Evolutionary conservation across 331 rosid species (phyloP).

Genomic region (Spiraea crenata): DNA sequence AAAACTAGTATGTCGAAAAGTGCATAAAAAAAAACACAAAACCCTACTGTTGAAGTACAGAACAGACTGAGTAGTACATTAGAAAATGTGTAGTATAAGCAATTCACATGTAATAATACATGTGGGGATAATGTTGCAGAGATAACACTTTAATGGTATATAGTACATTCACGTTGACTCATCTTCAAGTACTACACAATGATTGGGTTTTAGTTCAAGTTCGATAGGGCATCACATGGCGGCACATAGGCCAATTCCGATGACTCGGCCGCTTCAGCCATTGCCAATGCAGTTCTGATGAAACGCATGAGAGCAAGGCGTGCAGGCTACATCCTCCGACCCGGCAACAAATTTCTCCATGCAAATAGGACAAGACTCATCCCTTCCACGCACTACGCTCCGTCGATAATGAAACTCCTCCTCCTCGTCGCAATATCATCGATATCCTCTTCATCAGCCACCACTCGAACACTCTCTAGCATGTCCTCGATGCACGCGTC

Average conservation of each 20-base stretch:
- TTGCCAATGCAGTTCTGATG: background rate
- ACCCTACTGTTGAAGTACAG: no score
- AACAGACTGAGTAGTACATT: no score
- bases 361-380: constrained; percentile 2
- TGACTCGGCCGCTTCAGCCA: background rate
- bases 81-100: no score
- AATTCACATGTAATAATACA: no score
- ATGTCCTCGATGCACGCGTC: background rate
- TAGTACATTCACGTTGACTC: no score
- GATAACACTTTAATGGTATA: no score
- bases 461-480: background rate
- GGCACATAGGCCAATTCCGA: background rate
- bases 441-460: background rate
- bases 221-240: background rate
- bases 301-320: background rate
- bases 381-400: background rate
- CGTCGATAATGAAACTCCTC: background rate
- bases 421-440: background rate
- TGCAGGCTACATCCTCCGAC: background rate
- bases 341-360: background rate
- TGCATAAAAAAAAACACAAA: no score
- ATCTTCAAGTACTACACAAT: no score
- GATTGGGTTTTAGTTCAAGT: no score
- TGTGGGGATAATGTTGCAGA: no score
- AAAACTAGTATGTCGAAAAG: no score